These are phyloP conservation scores for Jacaranda mimosifolia DNA, from an alignment of 257 asterid species.

Conservation along the genomic window DNA sequence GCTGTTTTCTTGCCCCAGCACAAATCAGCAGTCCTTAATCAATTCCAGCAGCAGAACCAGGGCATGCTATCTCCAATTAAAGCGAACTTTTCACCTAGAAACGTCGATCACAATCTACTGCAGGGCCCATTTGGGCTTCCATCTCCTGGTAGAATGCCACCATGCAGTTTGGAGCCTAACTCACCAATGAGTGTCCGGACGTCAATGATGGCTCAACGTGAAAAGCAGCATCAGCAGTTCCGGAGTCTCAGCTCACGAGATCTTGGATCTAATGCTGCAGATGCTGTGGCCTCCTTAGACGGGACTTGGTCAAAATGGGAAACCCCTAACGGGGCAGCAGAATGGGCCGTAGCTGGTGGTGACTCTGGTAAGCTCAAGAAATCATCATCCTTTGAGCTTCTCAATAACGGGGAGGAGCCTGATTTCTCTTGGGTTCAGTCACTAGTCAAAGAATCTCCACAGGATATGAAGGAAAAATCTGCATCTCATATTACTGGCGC, in stretches of 20 bases:
- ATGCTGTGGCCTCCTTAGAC: slow-evolving; percentile 53
- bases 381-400: slow-evolving; percentile 70
- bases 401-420: slow-evolving; percentile 73
- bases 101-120: slow-evolving; percentile 57
- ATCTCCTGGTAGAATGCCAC: slow-evolving; percentile 78
- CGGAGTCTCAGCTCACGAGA: slow-evolving; percentile 84
- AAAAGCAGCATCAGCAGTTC: slow-evolving; percentile 67
- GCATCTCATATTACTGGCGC: slow-evolving; percentile 37
- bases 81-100: slow-evolving; percentile 62
- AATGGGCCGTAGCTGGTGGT: slow-evolving; percentile 58
- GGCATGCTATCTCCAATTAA: slow-evolving; percentile 73
- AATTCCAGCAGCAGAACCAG: slow-evolving; percentile 83
- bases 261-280: slow-evolving; percentile 62
- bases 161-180: slow-evolving; percentile 66
- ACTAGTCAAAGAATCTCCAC: slow-evolving; percentile 81
- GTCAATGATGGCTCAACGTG: slow-evolving; percentile 65
- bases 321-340: slow-evolving; percentile 56
- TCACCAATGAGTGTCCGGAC: slow-evolving; percentile 79
- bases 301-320: slow-evolving; percentile 78
- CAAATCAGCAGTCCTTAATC: slow-evolving; percentile 64
- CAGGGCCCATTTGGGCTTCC: slow-evolving; percentile 64
- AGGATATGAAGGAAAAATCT: slow-evolving; percentile 58
- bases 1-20: slow-evolving; percentile 68
- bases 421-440: slow-evolving; percentile 93
- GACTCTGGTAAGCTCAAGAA: slow-evolving; percentile 59